Evolutionary conservation across 2,329 filamentous ascomycete genomes (phyloP), one percentile per base, ranked within the genome.

Genomic region (Ophiostoma fasciatum): DNA sequence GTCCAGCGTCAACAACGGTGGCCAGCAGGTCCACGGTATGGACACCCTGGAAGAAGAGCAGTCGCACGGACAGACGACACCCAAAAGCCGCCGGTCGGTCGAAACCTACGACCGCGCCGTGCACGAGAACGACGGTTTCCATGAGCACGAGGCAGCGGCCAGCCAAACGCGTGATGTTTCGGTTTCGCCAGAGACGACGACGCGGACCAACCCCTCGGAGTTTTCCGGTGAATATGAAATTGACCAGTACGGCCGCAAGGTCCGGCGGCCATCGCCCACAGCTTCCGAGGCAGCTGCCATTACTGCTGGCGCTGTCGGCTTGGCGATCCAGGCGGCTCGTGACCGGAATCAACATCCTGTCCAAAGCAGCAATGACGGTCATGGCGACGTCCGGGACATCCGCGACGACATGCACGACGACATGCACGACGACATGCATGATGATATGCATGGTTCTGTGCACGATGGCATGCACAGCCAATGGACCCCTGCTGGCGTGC

Each of bases 201-300:
- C 42, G 7, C 28, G 39, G 15, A 46, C 45, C 4, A 44, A 43
- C 30, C 43, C 42, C 4, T 48, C 45, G 3, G 63, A 68, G 13
- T 69, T 64, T 41, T 53, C 61, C 1, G 66, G 51, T 33, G 57
- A 74, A 46, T 74, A 72, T 41, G 70, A 74, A 3, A 47, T 74
- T 11, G 66, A 74, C 38, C 66, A 72, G 44, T 63, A 72, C 40
- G 70, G 70, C 3, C 63, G 62, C 29, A 74, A 74, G 51, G 59
- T 73, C 12, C 58, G 62, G 14, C 56, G 52, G 5, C 57, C 66
- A 18, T 70, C 68, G 3, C 69, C 70, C 3, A 73, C 68, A 1
- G 63, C 62, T 3, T 71, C 68, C 0, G 69, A 74, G 49, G 61
- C 63, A 12, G 45, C 42, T 26, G 68, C 66, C 17, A 74, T 74